These are phyloP conservation scores for Bremia lactucae DNA, from an alignment of 352 stramenopile genomes.

Conservation along the genomic window DNA sequence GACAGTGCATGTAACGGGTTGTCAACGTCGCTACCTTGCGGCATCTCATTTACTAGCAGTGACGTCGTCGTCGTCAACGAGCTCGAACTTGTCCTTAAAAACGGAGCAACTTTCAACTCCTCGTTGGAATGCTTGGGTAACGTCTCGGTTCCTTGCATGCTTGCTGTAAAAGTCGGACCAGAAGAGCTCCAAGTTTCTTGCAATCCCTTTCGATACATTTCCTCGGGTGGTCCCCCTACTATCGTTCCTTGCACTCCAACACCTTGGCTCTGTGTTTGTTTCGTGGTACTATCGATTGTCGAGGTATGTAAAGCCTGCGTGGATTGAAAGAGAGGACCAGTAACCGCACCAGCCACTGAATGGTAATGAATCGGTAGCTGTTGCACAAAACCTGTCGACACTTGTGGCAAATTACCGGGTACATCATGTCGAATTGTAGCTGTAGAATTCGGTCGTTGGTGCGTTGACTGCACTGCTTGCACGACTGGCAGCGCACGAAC, in stretches of 20 bases:
- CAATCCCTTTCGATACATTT: too few relatives aligned
- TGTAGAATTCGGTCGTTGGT: not conserved
- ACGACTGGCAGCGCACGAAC: not conserved
- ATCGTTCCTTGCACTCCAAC: too few relatives aligned
- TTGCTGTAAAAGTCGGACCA: too few relatives aligned
- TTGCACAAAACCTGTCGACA: too few relatives aligned
- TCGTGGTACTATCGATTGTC: not conserved
- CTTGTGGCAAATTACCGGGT: not conserved
- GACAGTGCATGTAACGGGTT: conserved; percentile 5
- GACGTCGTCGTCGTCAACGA: conserved; percentile 4
- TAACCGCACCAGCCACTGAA: not conserved
- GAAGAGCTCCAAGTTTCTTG: too few relatives aligned
- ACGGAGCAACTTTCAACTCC: not conserved
- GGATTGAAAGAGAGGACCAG: not conserved
- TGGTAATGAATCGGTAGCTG: conserved; percentile 5
- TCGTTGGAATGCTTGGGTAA: too few relatives aligned
- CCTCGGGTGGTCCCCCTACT: too few relatives aligned
- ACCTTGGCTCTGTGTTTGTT: not conserved
- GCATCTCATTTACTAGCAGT: not conserved
- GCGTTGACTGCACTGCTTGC: conserved; percentile 3
- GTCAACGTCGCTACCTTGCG: not conserved
- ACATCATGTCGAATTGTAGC: conserved; percentile 1
- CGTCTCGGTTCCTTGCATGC: conserved; percentile 8
- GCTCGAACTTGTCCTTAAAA: not conserved
- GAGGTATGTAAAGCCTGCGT: not conserved